These are phyloP conservation scores for Narthecium ossifragum DNA, from an alignment of 106 monocot genomes.

Conservation along the genomic window DNA sequence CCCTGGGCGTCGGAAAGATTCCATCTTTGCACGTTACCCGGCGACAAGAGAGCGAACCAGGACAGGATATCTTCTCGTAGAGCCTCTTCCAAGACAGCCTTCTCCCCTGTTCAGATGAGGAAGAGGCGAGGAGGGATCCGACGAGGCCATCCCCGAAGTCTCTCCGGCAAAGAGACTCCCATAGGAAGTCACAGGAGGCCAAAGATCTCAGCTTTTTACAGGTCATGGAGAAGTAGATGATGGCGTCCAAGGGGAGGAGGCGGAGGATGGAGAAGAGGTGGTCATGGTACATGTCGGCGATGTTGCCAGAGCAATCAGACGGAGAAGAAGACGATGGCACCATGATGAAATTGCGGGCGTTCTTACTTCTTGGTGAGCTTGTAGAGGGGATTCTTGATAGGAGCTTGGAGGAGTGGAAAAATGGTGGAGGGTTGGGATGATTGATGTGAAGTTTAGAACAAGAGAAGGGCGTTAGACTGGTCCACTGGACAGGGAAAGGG, in stretches of 20 bases:
- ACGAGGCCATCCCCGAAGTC: conserved; percentile 19
- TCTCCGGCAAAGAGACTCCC: conserved; percentile 32
- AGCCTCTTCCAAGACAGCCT: conserved; percentile 32
- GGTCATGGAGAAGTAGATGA: conserved; percentile 44
- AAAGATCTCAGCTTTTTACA: too few relatives aligned
- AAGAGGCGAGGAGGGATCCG: conserved; percentile 3
- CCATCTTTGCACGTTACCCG: too few relatives aligned
- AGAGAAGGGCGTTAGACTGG: too few relatives aligned
- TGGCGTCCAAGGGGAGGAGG: conserved; percentile 25
- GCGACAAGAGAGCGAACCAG: conserved; percentile 22
- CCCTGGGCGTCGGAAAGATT: too few relatives aligned
- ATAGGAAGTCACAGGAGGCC: conserved; percentile 17
- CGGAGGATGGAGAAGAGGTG: conserved; percentile 30
- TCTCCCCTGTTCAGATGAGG: conserved; percentile 13
- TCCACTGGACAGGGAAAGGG: too few relatives aligned
- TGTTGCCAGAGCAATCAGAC: conserved; percentile 4
- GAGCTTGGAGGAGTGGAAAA: too few relatives aligned
- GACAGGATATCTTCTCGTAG: too few relatives aligned
- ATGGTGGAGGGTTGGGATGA: too few relatives aligned
- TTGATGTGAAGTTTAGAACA: too few relatives aligned
- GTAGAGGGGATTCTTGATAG: too few relatives aligned
- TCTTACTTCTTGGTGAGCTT: too few relatives aligned
- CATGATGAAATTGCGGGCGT: not conserved
- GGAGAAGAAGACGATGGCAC: conserved; percentile 1
- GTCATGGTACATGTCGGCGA: conserved; percentile 21